Percentiles rank a stretch among this genome's conserved stretches.
Evolutionary conservation across 345 rosid species (phyloP).

Genomic region (Eucalyptus cloeziana): DNA sequence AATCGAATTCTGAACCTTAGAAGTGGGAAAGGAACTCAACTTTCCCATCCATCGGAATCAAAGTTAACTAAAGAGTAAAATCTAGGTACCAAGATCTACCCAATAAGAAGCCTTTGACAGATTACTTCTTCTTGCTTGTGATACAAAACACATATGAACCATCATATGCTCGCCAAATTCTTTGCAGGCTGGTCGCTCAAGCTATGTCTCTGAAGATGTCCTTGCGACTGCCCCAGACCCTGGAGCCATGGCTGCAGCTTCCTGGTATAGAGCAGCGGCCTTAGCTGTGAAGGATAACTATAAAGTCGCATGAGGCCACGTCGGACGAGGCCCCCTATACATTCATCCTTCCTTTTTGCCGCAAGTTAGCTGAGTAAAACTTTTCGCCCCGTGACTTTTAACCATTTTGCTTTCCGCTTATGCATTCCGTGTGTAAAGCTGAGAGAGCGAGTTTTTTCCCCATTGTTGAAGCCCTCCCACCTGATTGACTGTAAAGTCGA

Average conservation of each 20-base stretch:
- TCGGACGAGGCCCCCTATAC: background rate
- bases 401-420: conserved; percentile 36
- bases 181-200: conserved; percentile 77
- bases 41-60: background rate
- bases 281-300: conserved; percentile 48
- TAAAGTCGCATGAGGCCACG: background rate
- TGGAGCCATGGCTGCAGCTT: conserved; percentile 87
- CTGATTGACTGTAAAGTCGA: background rate
- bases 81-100: background rate
- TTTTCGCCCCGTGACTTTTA: conserved; percentile 1
- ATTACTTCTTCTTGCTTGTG: background rate
- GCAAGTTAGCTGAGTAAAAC: background rate
- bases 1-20: background rate
- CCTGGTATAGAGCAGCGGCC: conserved; percentile 92
- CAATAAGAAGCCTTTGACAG: background rate
- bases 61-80: background rate
- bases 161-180: background rate
- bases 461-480: background rate
- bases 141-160: background rate
- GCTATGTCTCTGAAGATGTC: conserved; percentile 49
- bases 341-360: background rate
- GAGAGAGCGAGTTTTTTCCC: conserved; percentile 27
- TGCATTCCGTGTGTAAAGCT: conserved; percentile 28
- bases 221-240: conserved; percentile 81
- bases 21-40: background rate